phyloP scores from a whole-genome alignment of 345 rosid genomes.

The Cardiospermum halicacabum region DNA sequence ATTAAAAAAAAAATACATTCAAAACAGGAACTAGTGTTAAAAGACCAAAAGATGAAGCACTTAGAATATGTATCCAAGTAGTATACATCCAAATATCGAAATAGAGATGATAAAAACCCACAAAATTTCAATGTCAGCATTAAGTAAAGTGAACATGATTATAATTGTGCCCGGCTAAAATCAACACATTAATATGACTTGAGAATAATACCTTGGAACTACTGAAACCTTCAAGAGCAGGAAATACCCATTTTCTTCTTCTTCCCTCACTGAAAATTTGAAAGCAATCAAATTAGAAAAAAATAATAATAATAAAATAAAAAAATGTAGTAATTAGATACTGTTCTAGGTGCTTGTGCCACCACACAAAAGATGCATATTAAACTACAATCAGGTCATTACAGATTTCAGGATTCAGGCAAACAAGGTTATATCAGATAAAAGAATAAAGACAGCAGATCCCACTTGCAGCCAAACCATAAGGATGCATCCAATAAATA shows the following conservation, averaged over 20 bases:
- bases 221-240: constrained; percentile 49
- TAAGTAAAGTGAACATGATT: constrained; percentile 2
- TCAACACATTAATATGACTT: constrained; percentile 13
- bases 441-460: neutral
- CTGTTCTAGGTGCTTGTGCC: neutral
- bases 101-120: no score
- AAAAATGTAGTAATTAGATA: neutral
- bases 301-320: neutral
- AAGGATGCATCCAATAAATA: neutral
- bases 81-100: neutral
- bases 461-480: neutral
- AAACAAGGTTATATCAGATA: neutral
- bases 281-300: constrained; percentile 18
- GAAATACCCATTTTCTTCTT: constrained; percentile 93
- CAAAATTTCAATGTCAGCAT: no score
- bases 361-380: neutral
- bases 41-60: neutral
- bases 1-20: no score
- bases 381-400: neutral
- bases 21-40: neutral
- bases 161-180: neutral
- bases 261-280: constrained; percentile 73
- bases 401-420: neutral
- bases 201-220: constrained; percentile 47
- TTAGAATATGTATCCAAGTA: neutral